These are phyloP conservation scores for Schizonepeta tenuifolia DNA, from an alignment of 257 asterid species.

Conservation along the genomic window DNA sequence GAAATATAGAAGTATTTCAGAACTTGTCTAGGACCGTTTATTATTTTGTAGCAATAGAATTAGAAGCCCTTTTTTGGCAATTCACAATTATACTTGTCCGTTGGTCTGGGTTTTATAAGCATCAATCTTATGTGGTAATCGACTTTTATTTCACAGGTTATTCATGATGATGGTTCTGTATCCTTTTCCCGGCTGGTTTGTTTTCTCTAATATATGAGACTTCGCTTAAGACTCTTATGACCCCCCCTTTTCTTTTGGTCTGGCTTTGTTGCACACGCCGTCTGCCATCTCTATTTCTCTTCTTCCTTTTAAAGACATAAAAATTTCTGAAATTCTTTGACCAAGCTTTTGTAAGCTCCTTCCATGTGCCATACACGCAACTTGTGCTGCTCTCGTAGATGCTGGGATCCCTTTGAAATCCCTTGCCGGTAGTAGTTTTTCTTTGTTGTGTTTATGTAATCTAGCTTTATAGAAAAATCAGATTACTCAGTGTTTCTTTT, in stretches of 20 bases:
- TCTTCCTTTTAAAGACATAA: constrained; percentile 19
- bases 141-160: constrained; percentile 60
- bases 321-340: constrained; percentile 57
- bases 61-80: constrained; percentile 5
- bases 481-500: constrained; percentile 24
- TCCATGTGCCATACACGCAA: constrained; percentile 92
- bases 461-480: background rate
- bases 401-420: constrained; percentile 91
- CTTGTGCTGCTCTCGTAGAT: constrained; percentile 92
- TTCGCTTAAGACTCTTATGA: background rate
- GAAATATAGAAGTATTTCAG: background rate
- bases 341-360: constrained; percentile 68
- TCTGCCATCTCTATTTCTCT: background rate
- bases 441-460: constrained; percentile 20
- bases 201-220: background rate
- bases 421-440: constrained; percentile 61
- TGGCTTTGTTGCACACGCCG: background rate
- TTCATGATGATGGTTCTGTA: constrained; percentile 97
- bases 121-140: constrained; percentile 7
- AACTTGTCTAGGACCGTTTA: background rate
- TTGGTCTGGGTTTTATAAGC: background rate
- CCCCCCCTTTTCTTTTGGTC: background rate
- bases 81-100: background rate
- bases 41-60: background rate
- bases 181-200: constrained; percentile 53